Evolutionary conservation across 2,329 filamentous ascomycete genomes (phyloP).

Genomic region (Didymella exigua): DNA sequence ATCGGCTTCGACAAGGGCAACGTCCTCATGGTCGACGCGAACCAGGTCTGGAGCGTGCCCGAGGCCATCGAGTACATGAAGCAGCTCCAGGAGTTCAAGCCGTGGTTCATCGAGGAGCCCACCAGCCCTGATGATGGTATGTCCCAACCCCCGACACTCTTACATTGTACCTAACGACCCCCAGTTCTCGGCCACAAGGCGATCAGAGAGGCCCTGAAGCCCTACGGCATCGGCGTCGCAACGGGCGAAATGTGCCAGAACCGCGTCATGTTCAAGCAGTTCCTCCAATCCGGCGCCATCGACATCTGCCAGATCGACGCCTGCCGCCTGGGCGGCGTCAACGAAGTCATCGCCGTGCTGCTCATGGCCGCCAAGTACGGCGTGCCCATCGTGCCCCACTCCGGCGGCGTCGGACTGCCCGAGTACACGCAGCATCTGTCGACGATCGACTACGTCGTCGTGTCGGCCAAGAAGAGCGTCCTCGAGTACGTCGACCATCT

Average conservation of each 20-base stretch:
- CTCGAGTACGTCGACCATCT: slow-evolving; percentile 92
- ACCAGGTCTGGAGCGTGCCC: slow-evolving; percentile 89
- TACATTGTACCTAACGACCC: slow-evolving; percentile 3
- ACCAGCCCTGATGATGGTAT: slow-evolving; percentile 79
- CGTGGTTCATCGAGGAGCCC: slow-evolving; percentile 95
- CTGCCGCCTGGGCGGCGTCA: slow-evolving; percentile 86
- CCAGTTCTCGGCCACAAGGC: slow-evolving; percentile 81
- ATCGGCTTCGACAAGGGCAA: slow-evolving; percentile 84
- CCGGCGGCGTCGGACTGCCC: slow-evolving; percentile 84
- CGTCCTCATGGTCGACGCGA: slow-evolving; percentile 90
- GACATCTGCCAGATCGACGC: slow-evolving; percentile 91
- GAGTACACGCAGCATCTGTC: slow-evolving; percentile 94
- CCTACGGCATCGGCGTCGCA: slow-evolving; percentile 79
- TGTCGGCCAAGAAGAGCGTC: slow-evolving; percentile 79
- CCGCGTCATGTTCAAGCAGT: slow-evolving; percentile 91
- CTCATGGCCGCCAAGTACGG: slow-evolving; percentile 81
- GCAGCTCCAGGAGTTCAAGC: slow-evolving; percentile 79
- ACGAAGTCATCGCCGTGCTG: slow-evolving; percentile 89
- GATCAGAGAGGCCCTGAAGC: slow-evolving; percentile 77
- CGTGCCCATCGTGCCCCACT: slow-evolving; percentile 86
- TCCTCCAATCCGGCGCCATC: slow-evolving; percentile 78
- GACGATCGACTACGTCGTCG: slow-evolving; percentile 90
- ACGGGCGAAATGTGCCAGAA: slow-evolving; percentile 97
- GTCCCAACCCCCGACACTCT: too few species aligned
- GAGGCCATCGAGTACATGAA: slow-evolving; percentile 89